phyloP scores from a whole-genome alignment of 2,329 filamentous ascomycete species.

The Aureobasidium pullulans region DNA sequence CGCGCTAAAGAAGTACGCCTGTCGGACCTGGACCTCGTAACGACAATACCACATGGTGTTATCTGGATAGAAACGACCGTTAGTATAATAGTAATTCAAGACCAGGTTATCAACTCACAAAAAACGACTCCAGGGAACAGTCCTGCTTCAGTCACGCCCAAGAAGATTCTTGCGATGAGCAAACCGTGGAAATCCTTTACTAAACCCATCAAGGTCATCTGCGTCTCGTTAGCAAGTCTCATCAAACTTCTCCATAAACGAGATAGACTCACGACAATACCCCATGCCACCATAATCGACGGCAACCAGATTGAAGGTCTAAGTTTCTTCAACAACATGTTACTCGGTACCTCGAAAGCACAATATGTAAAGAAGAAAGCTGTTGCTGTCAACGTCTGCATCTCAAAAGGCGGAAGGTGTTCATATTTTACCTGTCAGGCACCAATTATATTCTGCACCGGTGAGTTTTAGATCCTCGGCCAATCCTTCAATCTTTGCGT shows the following conservation, averaged over 20 bases:
- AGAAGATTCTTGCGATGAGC: constrained; percentile 21
- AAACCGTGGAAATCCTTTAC: constrained; percentile 25
- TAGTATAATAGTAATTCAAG: not conserved
- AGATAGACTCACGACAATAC: constrained; percentile 13
- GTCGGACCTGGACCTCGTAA: constrained; percentile 36
- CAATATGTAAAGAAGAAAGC: constrained; percentile 37
- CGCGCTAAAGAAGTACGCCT: constrained; percentile 42
- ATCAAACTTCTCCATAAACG: rapidly evolving
- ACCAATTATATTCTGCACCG: constrained; percentile 45
- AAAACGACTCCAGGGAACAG: constrained; percentile 21
- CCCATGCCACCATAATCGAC: constrained; percentile 25
- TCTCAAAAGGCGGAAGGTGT: not conserved
- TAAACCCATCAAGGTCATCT: constrained; percentile 25
- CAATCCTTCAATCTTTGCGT: constrained; percentile 24
- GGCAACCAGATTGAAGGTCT: constrained; percentile 21
- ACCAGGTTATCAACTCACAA: not conserved
- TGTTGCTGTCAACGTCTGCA: not conserved
- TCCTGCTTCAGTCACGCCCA: constrained; percentile 49
- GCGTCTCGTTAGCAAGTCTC: constrained; percentile 19
- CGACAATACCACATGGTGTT: constrained; percentile 16
- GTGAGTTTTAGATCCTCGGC: constrained; percentile 19
- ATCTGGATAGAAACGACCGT: not conserved
- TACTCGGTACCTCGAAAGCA: constrained; percentile 34
- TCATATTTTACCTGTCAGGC: constrained; percentile 20
- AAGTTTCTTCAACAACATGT: constrained; percentile 35